Conservation (phyloP, 202 grass and related monocot genomes). For the Elaeis oleifera region DNA sequence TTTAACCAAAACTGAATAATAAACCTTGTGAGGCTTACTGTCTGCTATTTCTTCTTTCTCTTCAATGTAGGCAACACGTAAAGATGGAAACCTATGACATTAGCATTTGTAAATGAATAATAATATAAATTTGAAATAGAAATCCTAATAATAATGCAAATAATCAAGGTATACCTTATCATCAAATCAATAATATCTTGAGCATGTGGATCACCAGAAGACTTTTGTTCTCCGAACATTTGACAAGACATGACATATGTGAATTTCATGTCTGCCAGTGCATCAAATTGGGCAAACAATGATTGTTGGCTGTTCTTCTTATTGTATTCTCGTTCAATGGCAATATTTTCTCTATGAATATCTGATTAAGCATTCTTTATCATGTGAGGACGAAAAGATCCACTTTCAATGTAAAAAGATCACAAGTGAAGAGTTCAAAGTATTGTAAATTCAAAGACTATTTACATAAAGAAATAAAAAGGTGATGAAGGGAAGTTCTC, state of each 20-base stretch:
- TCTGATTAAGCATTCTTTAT: conserved; percentile 29
- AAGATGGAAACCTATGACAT: conserved; percentile 54
- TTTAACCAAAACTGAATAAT: conserved; percentile 91
- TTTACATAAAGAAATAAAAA: neutral
- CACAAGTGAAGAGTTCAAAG: conserved; percentile 2
- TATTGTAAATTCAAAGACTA: conserved; percentile 13
- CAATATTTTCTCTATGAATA: conserved; percentile 43
- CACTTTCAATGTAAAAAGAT: neutral
- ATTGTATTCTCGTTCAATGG: conserved; percentile 51
- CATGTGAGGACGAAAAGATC: neutral
- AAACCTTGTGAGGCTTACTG: conserved; percentile 42
- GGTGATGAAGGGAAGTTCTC: too few species aligned
- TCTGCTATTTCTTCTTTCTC: conserved; percentile 69
- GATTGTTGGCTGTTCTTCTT: conserved; percentile 41
- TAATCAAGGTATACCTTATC: conserved; percentile 40
- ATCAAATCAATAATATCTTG: conserved; percentile 92
- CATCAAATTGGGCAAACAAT: conserved; percentile 48
- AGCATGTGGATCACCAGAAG: conserved; percentile 66
- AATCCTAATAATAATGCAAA: neutral
- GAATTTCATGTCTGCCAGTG: conserved; percentile 90
- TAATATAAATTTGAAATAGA: conserved; percentile 18
- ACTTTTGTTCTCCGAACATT: conserved; percentile 81
- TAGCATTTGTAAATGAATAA: conserved; percentile 19
- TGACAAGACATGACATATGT: conserved; percentile 91
- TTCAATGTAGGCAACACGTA: conserved; percentile 91